These are phyloP conservation scores for Petasospora fabianii DNA, from an alignment of 1,139 yeast species.

Conservation along the genomic window DNA sequence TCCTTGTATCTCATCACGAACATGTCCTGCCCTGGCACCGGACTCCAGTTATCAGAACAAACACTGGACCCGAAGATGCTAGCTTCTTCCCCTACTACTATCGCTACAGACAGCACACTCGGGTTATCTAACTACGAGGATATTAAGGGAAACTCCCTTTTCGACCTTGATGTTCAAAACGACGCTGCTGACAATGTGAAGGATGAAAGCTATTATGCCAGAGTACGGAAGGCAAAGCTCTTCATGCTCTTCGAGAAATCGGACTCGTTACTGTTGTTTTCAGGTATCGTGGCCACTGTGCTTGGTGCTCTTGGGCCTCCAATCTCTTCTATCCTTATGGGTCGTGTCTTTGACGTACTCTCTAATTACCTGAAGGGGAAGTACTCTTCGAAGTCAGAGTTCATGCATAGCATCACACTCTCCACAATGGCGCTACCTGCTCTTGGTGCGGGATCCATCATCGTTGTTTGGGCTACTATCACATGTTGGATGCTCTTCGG, in stretches of 20 bases:
- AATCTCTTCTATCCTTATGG: slow-evolving; percentile 60
- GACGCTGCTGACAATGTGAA: slow-evolving; percentile 1
- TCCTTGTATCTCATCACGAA: too few species aligned
- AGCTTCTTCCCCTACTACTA: slow-evolving; percentile 7
- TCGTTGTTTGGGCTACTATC: slow-evolving; percentile 54
- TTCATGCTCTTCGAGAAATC: slow-evolving; percentile 20
- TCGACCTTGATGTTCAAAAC: slow-evolving; percentile 16
- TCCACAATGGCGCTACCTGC: slow-evolving; percentile 53
- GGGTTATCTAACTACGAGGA: background rate
- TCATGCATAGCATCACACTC: slow-evolving; percentile 42
- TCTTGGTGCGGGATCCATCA: slow-evolving; percentile 51
- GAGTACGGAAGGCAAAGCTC: slow-evolving; percentile 15
- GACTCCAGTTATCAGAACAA: too few species aligned
- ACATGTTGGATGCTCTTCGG: slow-evolving; percentile 68
- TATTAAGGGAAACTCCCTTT: slow-evolving; percentile 6
- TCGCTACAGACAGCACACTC: slow-evolving; percentile 6
- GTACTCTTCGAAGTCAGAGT: slow-evolving; percentile 30
- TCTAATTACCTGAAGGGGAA: slow-evolving; percentile 35
- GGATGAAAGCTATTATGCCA: slow-evolving; percentile 7
- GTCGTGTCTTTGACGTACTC: slow-evolving; percentile 56
- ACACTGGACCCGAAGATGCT: background rate
- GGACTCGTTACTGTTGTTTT: slow-evolving; percentile 28
- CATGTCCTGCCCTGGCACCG: too few species aligned
- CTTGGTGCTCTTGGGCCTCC: slow-evolving; percentile 58
- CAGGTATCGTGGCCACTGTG: too few species aligned